Conservation (phyloP, 2,329 filamentous ascomycete species). For the Calycina herbarum region DNA sequence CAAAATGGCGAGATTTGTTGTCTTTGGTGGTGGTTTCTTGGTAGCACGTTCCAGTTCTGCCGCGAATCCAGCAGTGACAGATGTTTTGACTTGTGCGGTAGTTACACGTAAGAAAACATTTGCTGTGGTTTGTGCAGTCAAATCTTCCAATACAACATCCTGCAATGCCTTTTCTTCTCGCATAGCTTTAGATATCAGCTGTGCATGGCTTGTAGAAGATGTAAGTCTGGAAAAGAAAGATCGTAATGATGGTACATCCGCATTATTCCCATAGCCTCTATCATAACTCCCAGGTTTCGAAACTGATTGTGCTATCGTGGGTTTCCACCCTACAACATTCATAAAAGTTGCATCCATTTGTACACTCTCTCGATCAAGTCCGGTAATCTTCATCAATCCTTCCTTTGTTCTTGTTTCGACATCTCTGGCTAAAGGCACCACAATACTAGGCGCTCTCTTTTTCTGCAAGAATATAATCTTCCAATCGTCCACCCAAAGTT, state of each 20-base stretch:
- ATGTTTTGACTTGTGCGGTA: constrained; percentile 78
- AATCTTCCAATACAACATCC: constrained; percentile 65
- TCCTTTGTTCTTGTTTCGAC: constrained; percentile 82
- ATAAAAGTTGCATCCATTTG: constrained; percentile 92
- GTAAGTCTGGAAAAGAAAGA: constrained; percentile 82
- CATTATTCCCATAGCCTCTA: constrained; percentile 46
- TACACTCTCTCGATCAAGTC: constrained; percentile 81
- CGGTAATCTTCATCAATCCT: constrained; percentile 80
- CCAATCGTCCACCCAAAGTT: constrained; percentile 88
- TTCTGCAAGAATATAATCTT: constrained; percentile 78
- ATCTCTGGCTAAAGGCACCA: constrained; percentile 72
- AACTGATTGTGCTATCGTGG: constrained; percentile 46
- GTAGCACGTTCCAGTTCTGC: constrained; percentile 91
- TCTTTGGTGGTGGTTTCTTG: constrained; percentile 92
- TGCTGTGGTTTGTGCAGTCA: constrained; percentile 68
- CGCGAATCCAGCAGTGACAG: constrained; percentile 69
- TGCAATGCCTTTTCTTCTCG: constrained; percentile 64
- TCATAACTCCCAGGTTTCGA: constrained; percentile 34
- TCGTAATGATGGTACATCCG: constrained; percentile 63
- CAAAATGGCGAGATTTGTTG: constrained; percentile 80
- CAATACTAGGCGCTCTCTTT: constrained; percentile 76
- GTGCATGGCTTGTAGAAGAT: constrained; percentile 51
- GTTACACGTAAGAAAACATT: constrained; percentile 89
- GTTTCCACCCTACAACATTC: constrained; percentile 83
- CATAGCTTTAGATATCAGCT: constrained; percentile 54